Evolutionary conservation across 805 yeast genomes (phyloP), one percentile per base, ranked within the genome.

Genomic region (Candida succiphila): DNA sequence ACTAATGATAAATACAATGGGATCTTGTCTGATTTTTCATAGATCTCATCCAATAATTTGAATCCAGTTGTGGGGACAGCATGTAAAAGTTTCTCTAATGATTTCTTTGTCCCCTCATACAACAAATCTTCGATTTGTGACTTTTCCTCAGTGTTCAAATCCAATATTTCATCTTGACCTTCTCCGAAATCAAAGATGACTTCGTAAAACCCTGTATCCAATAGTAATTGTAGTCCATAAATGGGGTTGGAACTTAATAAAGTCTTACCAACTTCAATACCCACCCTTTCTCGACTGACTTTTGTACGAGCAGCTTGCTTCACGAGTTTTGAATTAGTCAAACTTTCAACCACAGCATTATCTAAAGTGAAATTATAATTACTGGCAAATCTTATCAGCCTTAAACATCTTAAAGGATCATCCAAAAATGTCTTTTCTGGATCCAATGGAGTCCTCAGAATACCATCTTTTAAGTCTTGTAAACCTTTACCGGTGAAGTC

Each of bases 211-310:
- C 65, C 63, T 12, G 76, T 72, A 25, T 65, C 60, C 31, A 67
- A 67, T 25, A 88, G 62, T 38, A 82, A 52, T 17, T 63, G 54
- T 36, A 87, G 55, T 0, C 92, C 95, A 39, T 72, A 66, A 0
- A 65, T 54, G 0, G 88, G 83, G 44, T 78, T 66, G 7, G 59
- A 49, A 6, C 87, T 73, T n/a, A 56, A 55, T n/a, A 89, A 59
- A 26, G 80, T 80, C 54, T 92, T 92, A 29, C 69, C 77, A 31
- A 88, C 54, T 49, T 92, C 98, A 5, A 73, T 76, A 3, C 96
- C 96, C 14, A 92, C 75, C 41, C 98, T 67, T 54, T 92, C 98
- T 34, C 92, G 67, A 36, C 95, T 83, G 31, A 92, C 87, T 48
- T 92, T 92, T 20, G 69, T 65, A 15, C 65, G 54, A 31, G 92